phyloP scores from a whole-genome alignment of 176 grass and related monocot genomes.

The Guadua angustifolia region DNA sequence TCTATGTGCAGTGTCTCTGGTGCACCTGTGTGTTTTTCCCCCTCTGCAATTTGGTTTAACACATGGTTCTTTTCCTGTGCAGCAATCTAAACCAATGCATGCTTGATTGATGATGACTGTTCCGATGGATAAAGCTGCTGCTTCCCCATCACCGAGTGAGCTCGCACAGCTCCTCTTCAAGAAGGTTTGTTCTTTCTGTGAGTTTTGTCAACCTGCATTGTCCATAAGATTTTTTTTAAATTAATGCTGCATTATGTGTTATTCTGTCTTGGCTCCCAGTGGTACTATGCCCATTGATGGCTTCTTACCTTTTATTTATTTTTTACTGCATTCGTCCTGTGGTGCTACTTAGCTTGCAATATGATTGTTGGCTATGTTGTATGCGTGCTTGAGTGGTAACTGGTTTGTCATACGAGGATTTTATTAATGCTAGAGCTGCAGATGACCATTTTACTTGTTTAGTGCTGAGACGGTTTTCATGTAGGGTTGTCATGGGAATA shows the following conservation, averaged over 20 bases:
- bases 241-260: not conserved
- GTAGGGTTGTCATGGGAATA: not conserved
- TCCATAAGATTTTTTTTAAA: not conserved
- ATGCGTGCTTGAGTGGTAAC: not conserved
- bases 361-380: not conserved
- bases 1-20: not conserved
- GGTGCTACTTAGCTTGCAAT: not conserved
- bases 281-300: not conserved
- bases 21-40: not conserved
- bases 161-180: slow-evolving; percentile 61
- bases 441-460: not conserved
- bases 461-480: not conserved
- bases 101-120: slow-evolving; percentile 96
- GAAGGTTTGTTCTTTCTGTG: slow-evolving; percentile 47
- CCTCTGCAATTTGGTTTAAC: not conserved
- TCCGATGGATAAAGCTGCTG: slow-evolving; percentile 69
- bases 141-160: slow-evolving; percentile 51
- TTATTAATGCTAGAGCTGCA: not conserved
- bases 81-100: slow-evolving; percentile 31
- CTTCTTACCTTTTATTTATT: not conserved
- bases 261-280: not conserved
- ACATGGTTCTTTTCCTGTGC: slow-evolving; percentile 5
- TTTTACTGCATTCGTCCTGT: not conserved
- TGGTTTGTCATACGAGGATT: not conserved
- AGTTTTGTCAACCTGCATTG: not conserved